Conservation (phyloP, 192 early-diverging fungal species). For the Coemansia biformis region DNA sequence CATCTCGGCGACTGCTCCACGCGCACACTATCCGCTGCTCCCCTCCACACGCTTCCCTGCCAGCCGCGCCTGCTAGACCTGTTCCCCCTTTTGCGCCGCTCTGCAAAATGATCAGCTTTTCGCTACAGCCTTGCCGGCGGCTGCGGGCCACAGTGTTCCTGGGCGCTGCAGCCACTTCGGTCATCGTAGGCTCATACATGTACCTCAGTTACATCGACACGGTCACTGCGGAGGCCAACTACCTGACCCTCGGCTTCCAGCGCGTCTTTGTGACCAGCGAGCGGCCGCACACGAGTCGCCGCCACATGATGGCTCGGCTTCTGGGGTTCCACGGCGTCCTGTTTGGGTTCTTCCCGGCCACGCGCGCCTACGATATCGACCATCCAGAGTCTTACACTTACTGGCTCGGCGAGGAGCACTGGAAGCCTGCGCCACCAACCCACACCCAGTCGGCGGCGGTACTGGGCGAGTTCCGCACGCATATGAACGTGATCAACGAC, state of each 20-base stretch:
- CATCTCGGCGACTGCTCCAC: too few relatives aligned
- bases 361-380: constrained; percentile 17
- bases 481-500: constrained; percentile 34
- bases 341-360: constrained; percentile 23
- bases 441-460: constrained; percentile 7
- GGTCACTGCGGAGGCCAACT: constrained; percentile 8
- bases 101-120: constrained; percentile 11
- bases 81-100: too few relatives aligned
- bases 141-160: constrained; percentile 22
- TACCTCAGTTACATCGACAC: constrained; percentile 33
- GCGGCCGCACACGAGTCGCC: constrained; percentile 5
- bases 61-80: too few relatives aligned
- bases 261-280: constrained; percentile 25
- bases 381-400: constrained; percentile 12
- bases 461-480: constrained; percentile 23
- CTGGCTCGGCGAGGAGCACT: constrained; percentile 31
- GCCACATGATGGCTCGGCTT: constrained; percentile 11
- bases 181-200: constrained; percentile 20
- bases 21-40: too few relatives aligned
- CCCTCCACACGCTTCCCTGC: too few relatives aligned
- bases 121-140: constrained; percentile 10
- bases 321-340: constrained; percentile 29
- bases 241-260: constrained; percentile 21
- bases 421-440: constrained; percentile 5
- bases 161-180: not conserved